These are phyloP conservation scores for Triticum aestivum DNA, from an alignment of 176 grass and related monocot species.

Conservation along the genomic window DNA sequence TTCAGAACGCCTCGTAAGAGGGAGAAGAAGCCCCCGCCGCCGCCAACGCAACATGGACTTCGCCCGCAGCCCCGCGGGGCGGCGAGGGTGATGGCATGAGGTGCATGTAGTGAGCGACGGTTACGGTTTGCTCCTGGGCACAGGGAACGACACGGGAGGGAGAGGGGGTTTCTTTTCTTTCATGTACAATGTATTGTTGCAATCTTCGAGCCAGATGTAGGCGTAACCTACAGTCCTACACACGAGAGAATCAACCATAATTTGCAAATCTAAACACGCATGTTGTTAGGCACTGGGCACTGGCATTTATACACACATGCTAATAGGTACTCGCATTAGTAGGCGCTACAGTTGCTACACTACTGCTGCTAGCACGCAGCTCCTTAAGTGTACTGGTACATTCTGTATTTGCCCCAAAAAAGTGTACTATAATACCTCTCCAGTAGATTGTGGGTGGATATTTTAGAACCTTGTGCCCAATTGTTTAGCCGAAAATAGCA, in stretches of 20 bases:
- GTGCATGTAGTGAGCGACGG: no score
- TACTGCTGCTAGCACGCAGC: not conserved
- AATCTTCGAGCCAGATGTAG: no score
- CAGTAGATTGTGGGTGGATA: constrained; percentile 6
- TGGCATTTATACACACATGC: constrained; percentile 13
- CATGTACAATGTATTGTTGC: no score
- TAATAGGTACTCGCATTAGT: constrained; percentile 25
- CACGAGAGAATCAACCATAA: not conserved
- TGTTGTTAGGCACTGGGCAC: constrained; percentile 11
- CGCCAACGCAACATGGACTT: no score
- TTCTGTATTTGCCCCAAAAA: no score
- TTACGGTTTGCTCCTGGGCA: no score
- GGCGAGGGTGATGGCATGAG: no score
- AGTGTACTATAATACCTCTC: not conserved
- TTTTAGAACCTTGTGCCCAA: constrained; percentile 27
- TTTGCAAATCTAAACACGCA: constrained; percentile 22
- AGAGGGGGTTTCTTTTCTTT: no score
- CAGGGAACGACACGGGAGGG: no score
- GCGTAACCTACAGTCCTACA: not conserved
- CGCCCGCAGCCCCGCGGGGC: no score
- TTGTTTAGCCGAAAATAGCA: constrained; percentile 31
- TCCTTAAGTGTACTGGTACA: not conserved
- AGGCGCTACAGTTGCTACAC: not conserved
- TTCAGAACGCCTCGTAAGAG: no score
- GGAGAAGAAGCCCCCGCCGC: no score